A percentile compares a stretch with the other conserved stretches of the same genome.
Evolutionary conservation across 192 early-diverging fungal species (phyloP).

Genomic region (Diversispora epigaea): DNA sequence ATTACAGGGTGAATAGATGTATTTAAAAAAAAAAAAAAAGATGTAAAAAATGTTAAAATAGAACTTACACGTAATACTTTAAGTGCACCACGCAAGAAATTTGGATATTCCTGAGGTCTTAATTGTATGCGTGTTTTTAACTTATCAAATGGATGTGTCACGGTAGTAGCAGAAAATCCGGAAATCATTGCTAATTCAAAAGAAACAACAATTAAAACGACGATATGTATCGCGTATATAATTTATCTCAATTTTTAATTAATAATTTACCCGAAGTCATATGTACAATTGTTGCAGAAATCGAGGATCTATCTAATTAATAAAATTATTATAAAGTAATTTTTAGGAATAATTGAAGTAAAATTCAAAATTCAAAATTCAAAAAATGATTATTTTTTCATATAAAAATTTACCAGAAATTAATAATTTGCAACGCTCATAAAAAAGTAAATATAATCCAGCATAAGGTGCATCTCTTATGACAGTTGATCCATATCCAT

Average conservation of each 20-base stretch:
- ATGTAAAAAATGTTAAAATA: no score
- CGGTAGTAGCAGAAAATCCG: constrained; percentile 70
- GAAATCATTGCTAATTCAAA: constrained; percentile 54
- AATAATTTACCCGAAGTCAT: constrained; percentile 55
- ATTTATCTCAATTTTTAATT: no score
- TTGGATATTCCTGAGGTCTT: constrained; percentile 69
- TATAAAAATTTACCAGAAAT: constrained; percentile 42
- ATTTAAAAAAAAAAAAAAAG: no score
- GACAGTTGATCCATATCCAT: constrained; percentile 83
- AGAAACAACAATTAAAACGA: background rate
- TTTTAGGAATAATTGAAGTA: no score
- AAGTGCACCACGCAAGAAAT: constrained; percentile 45
- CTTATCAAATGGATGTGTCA: constrained; percentile 95
- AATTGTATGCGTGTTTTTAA: constrained; percentile 92
- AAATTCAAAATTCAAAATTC: no score
- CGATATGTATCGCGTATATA: no score
- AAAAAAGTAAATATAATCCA: constrained; percentile 86
- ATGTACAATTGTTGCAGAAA: constrained; percentile 53
- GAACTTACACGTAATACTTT: constrained; percentile 49
- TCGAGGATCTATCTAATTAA: background rate
- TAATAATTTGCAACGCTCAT: constrained; percentile 73
- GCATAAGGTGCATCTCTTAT: constrained; percentile 89
- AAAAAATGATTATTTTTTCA: no score
- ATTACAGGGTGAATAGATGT: no score
- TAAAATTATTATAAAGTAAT: no score